Evolutionary conservation across 106 monocot genomes (phyloP), one percentile per base, ranked within the genome.

Genomic region (Xerophyta viscosa): DNA sequence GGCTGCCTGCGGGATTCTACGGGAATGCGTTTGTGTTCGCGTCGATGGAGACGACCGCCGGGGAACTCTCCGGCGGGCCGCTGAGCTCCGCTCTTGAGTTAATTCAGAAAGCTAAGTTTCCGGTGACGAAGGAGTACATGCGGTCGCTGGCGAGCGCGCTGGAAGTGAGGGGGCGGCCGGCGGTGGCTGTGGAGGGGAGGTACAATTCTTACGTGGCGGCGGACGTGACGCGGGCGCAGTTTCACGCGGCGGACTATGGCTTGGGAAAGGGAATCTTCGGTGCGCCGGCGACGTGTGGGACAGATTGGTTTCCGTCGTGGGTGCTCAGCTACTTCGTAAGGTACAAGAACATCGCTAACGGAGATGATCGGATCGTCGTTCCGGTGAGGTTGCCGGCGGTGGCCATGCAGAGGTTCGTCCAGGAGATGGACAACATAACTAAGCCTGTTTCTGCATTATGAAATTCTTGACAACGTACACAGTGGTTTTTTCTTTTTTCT

Each of bases 21-120:
- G 68, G 68, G 14, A 69, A 69, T 24, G 59, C 60, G 6, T 45
- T 69, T 14, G 29, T 50, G 25, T 52, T 52, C 31, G 26, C 60
- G 12, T 37, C 37, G 8, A 59, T 51, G n/a, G 56, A 56, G 15
- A 24, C 66, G 23, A 57, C 24, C 0, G 66, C 57, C 17, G 21
- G 53, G 8, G 29, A 37, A 13, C 57, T 66, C 26, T 49, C 24
- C 24, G 24, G 8, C 29, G 46, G 28, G 46, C 47, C 46, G 8
- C 8, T 66, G 41, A 44, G 26, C 28, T 66, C 56, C 47, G 66
- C 57, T 12, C 20, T 66, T 10, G 43, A 57, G 24, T 31, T 66
- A 37, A 24, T 66, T 10, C 36, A 20, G 29, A 48, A 45, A 28
- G 47, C 66, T n/a, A 66, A 57, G 22, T 43, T 20, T 8, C 25